A percentile compares a stretch with the other conserved stretches of the same genome.
These are phyloP conservation scores for Rhodofomes roseus DNA, from an alignment of 1,284 basidiomycete genomes.

Conservation along the genomic window DNA sequence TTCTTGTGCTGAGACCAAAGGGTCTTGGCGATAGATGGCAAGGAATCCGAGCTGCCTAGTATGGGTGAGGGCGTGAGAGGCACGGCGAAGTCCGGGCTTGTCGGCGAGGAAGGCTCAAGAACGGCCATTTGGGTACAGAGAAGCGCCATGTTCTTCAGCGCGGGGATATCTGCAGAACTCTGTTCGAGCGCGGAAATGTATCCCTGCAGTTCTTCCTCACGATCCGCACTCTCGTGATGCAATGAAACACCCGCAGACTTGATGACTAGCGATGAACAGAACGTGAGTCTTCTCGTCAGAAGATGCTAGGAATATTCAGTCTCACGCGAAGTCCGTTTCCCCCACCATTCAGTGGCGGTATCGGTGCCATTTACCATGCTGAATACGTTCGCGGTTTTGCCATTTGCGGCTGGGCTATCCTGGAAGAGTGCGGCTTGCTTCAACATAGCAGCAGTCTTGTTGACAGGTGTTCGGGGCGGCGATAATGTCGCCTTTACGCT, in stretches of 20 bases:
- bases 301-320: slow-evolving; percentile 16
- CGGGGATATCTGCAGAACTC: slow-evolving; percentile 44
- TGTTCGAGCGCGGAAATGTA: slow-evolving; percentile 51
- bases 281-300: slow-evolving; percentile 18
- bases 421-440: slow-evolving; percentile 74
- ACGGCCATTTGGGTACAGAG: slow-evolving; percentile 56
- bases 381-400: slow-evolving; percentile 51
- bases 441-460: slow-evolving; percentile 49
- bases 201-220: slow-evolving; percentile 45
- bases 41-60: slow-evolving; percentile 31
- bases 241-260: slow-evolving; percentile 43
- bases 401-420: slow-evolving; percentile 64
- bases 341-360: slow-evolving; percentile 74
- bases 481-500: slow-evolving; percentile 18
- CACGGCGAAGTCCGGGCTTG: slow-evolving; percentile 49
- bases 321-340: slow-evolving; percentile 66
- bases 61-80: slow-evolving; percentile 26
- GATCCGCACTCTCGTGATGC: slow-evolving; percentile 34
- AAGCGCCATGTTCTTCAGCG: slow-evolving; percentile 58
- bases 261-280: slow-evolving; percentile 38
- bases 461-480: slow-evolving; percentile 56
- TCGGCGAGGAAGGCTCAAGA: slow-evolving; percentile 35
- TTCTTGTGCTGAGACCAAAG: slow-evolving; percentile 66
- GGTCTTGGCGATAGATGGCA: slow-evolving; percentile 43
- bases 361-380: slow-evolving; percentile 58